Conservation (phyloP, 2,329 filamentous ascomycete genomes). For the Xylaria sp. region DNA sequence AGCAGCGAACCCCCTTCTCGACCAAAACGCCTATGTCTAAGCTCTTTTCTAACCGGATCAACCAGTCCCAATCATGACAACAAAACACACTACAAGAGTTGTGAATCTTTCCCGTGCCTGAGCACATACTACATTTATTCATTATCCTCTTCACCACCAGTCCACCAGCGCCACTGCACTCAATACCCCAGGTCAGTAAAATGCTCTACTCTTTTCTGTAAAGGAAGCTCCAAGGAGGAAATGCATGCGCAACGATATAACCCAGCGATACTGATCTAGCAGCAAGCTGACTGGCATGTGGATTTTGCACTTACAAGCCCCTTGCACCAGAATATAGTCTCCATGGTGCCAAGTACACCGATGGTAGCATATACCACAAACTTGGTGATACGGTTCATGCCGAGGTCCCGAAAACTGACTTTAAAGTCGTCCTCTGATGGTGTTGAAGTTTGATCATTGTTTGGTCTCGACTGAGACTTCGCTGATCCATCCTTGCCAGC, state of each 20-base stretch:
- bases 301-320: constrained; percentile 33
- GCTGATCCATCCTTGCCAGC: constrained; percentile 7
- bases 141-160: constrained; percentile 9
- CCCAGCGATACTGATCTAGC: constrained; percentile 41
- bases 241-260: neutral
- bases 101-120: neutral
- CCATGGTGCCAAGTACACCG: constrained; percentile 49
- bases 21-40: too few species aligned
- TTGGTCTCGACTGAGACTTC: neutral
- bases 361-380: constrained; percentile 46
- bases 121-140: constrained; percentile 2
- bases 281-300: neutral
- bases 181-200: constrained; percentile 16
- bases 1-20: too few species aligned
- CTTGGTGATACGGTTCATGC: constrained; percentile 47
- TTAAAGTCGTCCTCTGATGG: constrained; percentile 27
- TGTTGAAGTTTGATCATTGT: neutral
- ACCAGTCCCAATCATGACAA: neutral
- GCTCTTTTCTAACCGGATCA: neutral
- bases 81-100: neutral
- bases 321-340: constrained; percentile 50
- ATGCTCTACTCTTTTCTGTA: neutral
- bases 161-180: constrained; percentile 35
- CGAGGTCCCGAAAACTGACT: constrained; percentile 47
- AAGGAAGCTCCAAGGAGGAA: neutral